A percentile compares a stretch with the other conserved stretches of the same genome.
These are phyloP conservation scores for Mucor sp. DNA, from an alignment of 371 early-diverging fungal genomes.

Conservation along the genomic window DNA sequence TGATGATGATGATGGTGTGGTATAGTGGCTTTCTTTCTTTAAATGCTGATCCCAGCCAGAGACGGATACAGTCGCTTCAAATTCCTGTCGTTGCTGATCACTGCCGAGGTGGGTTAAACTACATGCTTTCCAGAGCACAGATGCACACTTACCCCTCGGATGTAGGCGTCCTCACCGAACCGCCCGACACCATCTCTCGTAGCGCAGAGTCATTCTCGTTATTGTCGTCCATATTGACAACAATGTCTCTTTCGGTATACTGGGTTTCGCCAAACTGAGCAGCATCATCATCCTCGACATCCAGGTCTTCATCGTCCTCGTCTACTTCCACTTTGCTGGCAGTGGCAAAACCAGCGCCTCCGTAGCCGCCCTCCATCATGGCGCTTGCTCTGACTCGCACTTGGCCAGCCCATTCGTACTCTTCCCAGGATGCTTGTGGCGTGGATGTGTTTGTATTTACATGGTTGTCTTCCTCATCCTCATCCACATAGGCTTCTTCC, in stretches of 20 bases:
- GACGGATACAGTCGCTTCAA: constrained; percentile 43
- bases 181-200: constrained; percentile 51
- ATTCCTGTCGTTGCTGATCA: constrained; percentile 25
- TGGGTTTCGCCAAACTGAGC: constrained; percentile 73
- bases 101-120: neutral
- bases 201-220: constrained; percentile 55
- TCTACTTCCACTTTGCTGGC: constrained; percentile 51
- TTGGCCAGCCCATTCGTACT: constrained; percentile 88
- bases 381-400: constrained; percentile 81
- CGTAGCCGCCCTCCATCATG: constrained; percentile 81
- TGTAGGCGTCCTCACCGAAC: constrained; percentile 21
- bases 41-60: constrained; percentile 30
- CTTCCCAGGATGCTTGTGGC: constrained; percentile 54
- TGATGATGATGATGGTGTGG: constrained; percentile 42
- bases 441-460: neutral
- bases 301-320: constrained; percentile 76
- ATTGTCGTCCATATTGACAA: constrained; percentile 46
- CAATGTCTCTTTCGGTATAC: constrained; percentile 69
- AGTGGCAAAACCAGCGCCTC: constrained; percentile 60
- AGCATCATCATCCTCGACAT: constrained; percentile 80
- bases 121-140: neutral
- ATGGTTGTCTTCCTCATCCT: neutral
- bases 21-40: constrained; percentile 5
- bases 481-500: neutral
- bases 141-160: constrained; percentile 3